phyloP scores from a whole-genome alignment of 2,329 filamentous ascomycete genomes.

The Colletotrichum lentis region DNA sequence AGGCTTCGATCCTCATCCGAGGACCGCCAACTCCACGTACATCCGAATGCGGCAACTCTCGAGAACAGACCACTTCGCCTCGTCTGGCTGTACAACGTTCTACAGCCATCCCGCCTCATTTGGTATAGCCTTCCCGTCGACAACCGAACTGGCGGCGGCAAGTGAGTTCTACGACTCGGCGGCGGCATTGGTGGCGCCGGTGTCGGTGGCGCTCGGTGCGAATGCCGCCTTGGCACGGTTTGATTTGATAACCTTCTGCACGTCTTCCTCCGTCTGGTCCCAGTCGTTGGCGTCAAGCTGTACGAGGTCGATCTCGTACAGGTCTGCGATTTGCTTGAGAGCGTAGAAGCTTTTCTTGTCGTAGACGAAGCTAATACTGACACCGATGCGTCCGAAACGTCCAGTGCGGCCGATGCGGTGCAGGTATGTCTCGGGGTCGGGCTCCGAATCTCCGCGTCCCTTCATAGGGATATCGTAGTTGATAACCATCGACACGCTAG shows the following conservation, averaged over 20 bases:
- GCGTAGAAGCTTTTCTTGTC: slow-evolving; percentile 83
- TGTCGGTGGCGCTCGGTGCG: slow-evolving; percentile 56
- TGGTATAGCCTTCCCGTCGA: not conserved
- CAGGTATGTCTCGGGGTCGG: slow-evolving; percentile 94
- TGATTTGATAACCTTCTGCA: slow-evolving; percentile 83
- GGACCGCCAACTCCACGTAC: slow-evolving; percentile 21
- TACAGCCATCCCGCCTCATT: slow-evolving; percentile 4
- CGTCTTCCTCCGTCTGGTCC: slow-evolving; percentile 85
- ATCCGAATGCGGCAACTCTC: slow-evolving; percentile 21
- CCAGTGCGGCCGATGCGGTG: slow-evolving; percentile 98
- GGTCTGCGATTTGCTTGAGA: slow-evolving; percentile 79
- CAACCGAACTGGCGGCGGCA: not conserved
- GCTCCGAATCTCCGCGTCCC: slow-evolving; percentile 78
- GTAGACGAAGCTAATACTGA: slow-evolving; percentile 93
- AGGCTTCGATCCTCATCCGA: slow-evolving; percentile 8
- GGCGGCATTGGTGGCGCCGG: slow-evolving; percentile 51
- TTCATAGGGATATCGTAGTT: slow-evolving; percentile 91
- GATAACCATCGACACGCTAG: slow-evolving; percentile 93
- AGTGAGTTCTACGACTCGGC: slow-evolving; percentile 28
- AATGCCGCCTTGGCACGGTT: slow-evolving; percentile 66
- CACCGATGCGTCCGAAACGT: slow-evolving; percentile 94
- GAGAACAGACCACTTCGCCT: not conserved
- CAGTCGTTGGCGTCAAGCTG: slow-evolving; percentile 86
- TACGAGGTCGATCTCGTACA: slow-evolving; percentile 83
- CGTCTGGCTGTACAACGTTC: slow-evolving; percentile 1